Evolutionary conservation across 768 basidiomycete genomes (phyloP).

Genomic region (Suillus brevipes): DNA sequence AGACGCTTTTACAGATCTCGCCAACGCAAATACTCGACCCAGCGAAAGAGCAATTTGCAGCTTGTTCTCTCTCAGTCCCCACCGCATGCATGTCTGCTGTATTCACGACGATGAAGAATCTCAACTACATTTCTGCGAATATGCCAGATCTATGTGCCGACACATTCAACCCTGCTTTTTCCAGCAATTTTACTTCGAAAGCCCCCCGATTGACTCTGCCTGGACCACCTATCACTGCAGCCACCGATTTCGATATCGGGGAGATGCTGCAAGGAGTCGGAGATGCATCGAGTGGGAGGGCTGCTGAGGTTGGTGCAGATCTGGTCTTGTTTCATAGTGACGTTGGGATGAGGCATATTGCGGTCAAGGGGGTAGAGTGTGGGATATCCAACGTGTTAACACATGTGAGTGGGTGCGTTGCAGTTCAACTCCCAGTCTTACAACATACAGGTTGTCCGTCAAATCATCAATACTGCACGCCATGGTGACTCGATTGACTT

Average conservation of each 20-base stretch:
- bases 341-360: slow-evolving; percentile 82
- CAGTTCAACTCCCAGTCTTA: slow-evolving; percentile 18
- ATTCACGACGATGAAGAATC: slow-evolving; percentile 88
- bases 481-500: slow-evolving; percentile 83
- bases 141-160: slow-evolving; percentile 46
- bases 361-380: slow-evolving; percentile 82
- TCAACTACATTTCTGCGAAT: slow-evolving; percentile 92
- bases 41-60: slow-evolving; percentile 91
- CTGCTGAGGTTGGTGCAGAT: slow-evolving; percentile 84
- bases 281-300: slow-evolving; percentile 82
- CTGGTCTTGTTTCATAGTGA: slow-evolving; percentile 90
- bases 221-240: slow-evolving; percentile 14
- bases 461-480: slow-evolving; percentile 69
- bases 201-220: slow-evolving; percentile 5
- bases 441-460: slow-evolving; percentile 69
- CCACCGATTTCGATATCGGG: slow-evolving; percentile 88
- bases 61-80: slow-evolving; percentile 84
- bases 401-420: slow-evolving; percentile 61
- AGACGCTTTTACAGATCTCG: slow-evolving; percentile 87
- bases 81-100: slow-evolving; percentile 86
- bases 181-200: slow-evolving; percentile 10
- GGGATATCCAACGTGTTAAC: slow-evolving; percentile 79
- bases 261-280: slow-evolving; percentile 89
- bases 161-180: neutral
- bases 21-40: slow-evolving; percentile 89